These are phyloP conservation scores for Glycine soja DNA, from an alignment of 306 rosid genomes.

Conservation along the genomic window DNA sequence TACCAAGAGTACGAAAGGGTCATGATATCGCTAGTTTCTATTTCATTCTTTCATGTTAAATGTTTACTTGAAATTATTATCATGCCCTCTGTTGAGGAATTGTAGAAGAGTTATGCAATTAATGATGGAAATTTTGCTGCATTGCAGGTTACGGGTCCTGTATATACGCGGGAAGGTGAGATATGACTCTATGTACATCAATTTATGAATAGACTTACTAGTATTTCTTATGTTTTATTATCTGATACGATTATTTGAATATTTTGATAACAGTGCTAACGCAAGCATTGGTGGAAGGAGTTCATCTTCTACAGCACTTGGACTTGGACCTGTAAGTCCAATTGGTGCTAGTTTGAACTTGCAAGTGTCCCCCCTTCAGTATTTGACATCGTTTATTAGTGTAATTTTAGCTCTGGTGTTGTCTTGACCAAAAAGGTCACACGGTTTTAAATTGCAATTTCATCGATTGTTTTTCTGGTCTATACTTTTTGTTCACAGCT, in stretches of 20 bases:
- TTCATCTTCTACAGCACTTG: slow-evolving; percentile 56
- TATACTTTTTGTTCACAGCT: background rate
- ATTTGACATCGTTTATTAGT: slow-evolving; percentile 47
- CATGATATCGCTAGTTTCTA: background rate
- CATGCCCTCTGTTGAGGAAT: slow-evolving; percentile 1
- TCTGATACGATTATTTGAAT: slow-evolving; percentile 22
- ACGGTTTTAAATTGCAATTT: slow-evolving; percentile 10
- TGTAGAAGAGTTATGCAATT: background rate
- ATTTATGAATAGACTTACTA: background rate
- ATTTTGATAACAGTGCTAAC: slow-evolving; percentile 65
- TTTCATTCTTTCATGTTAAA: slow-evolving; percentile 14
- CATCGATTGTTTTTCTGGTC: background rate
- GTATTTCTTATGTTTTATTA: background rate
- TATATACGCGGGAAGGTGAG: slow-evolving; percentile 83
- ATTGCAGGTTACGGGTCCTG: slow-evolving; percentile 90
- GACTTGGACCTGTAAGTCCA: slow-evolving; percentile 61
- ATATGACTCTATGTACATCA: slow-evolving; percentile 16
- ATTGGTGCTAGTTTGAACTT: slow-evolving; percentile 58
- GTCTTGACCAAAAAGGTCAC: slow-evolving; percentile 51
- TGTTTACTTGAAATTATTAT: background rate
- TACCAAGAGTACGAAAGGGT: background rate
- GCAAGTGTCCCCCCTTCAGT: slow-evolving; percentile 54
- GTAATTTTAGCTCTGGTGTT: slow-evolving; percentile 47
- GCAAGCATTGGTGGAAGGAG: slow-evolving; percentile 54
- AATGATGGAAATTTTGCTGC: slow-evolving; percentile 1